Base-by-base conservation (phyloP, 805 yeast genomes). In the fission yeast (Schizosaccharomyces pombe) region DNA sequence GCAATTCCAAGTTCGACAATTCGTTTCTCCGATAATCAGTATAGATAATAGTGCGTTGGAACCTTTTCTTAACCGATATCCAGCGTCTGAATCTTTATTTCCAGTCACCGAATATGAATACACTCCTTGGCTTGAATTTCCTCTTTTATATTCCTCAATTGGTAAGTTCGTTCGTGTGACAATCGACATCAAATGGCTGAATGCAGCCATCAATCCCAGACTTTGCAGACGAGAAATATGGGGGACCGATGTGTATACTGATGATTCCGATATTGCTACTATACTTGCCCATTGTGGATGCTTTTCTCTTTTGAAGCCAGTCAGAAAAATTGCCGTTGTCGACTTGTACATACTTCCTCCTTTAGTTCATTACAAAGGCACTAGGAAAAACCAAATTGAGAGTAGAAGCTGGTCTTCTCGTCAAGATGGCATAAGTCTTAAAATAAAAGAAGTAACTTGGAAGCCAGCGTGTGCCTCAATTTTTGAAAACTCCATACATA, bases 171-270 rank as follows among this genome's bases (percentile, higher is more conserved):
- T 43, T 24, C 49, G 49, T 22, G 26, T 43, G 26, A 24, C 19
- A 19, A 43, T 43, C 11, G 49, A 43, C 14, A 29, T 30, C 3
- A 43, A 43, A 26, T 43, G 49, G 49, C 14, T 43, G 31, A 43
- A 43, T 26, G 49, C 49, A 16, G 49, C 49, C 12, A 43, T 43
- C 14, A 43, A 43, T 43, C 49, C 30, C 9, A 28, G 49, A 8
- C 49, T 43, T n/a, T 9, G 30, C 9, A 75, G 51, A 58, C 28
- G 53, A 14, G 34, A 32, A 30, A 6, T 86, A 1, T 89, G 97
- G 97, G 98, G 98, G 1, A 75, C 87, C 1, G 94, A 87, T 47
- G 71, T 91, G 0, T 91, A 89, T 65, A 84, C 96, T 0, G 97
- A 91, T 65, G 98, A 89, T 65, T 82, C 94, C 0, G 95, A 89